These are phyloP conservation scores for Neonectria punicea DNA, from an alignment of 2,329 filamentous ascomycete species.

Conservation along the genomic window DNA sequence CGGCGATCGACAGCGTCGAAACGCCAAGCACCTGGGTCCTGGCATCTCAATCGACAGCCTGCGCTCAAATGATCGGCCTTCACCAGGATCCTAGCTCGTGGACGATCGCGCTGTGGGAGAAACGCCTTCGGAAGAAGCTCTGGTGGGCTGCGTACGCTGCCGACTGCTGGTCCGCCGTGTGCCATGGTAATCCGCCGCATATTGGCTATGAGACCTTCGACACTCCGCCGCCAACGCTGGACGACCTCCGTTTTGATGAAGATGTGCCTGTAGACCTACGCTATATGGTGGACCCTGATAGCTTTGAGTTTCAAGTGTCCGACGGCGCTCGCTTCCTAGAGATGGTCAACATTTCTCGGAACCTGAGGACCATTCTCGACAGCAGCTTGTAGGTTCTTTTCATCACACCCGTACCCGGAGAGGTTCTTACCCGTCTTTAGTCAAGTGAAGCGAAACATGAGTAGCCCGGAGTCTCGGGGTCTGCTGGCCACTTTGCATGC, in stretches of 20 bases:
- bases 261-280: slow-evolving; percentile 50
- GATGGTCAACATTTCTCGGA: slow-evolving; percentile 45
- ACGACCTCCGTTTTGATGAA: slow-evolving; percentile 56
- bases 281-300: slow-evolving; percentile 48
- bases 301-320: slow-evolving; percentile 47
- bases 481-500: slow-evolving; percentile 43
- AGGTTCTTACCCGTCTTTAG: slow-evolving; percentile 24
- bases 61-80: slow-evolving; percentile 58
- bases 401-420: neutral
- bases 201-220: slow-evolving; percentile 54
- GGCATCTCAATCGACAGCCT: slow-evolving; percentile 55
- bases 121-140: slow-evolving; percentile 54
- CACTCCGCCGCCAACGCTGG: slow-evolving; percentile 51
- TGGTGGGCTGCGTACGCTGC: slow-evolving; percentile 58
- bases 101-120: slow-evolving; percentile 56
- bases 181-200: slow-evolving; percentile 59
- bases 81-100: slow-evolving; percentile 56
- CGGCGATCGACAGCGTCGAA: slow-evolving; percentile 57
- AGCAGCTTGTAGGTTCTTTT: slow-evolving; percentile 46
- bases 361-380: slow-evolving; percentile 48
- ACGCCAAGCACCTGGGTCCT: slow-evolving; percentile 58
- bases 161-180: slow-evolving; percentile 58
- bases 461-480: slow-evolving; percentile 29
- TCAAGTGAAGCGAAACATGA: slow-evolving; percentile 39
- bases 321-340: slow-evolving; percentile 53